A percentile compares a stretch with the other conserved stretches of the same genome.
Conservation (phyloP, 495 filamentous ascomycete genomes). For the Sphaerosporella brunnea region DNA sequence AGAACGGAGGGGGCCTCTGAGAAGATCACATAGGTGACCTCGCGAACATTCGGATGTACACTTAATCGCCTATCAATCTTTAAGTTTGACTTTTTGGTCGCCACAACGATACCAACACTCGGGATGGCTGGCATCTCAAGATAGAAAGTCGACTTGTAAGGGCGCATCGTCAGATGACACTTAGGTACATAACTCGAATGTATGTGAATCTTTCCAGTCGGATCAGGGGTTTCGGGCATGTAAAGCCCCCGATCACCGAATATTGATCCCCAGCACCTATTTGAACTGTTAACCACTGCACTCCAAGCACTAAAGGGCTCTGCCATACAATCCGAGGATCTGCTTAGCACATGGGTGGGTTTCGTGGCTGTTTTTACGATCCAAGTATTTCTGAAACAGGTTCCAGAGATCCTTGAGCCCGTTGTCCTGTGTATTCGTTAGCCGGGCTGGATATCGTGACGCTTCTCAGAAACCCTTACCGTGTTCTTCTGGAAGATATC, state of each 20-base stretch:
- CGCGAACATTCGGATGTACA: no score
- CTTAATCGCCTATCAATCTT: not conserved
- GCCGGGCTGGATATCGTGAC: not conserved
- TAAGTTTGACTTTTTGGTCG: not conserved
- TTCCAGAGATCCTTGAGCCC: not conserved
- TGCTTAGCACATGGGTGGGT: not conserved
- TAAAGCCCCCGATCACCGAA: not conserved
- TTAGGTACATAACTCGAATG: no score
- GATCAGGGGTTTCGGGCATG: not conserved
- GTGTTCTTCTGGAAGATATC: not conserved
- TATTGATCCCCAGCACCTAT: constrained; percentile 1
- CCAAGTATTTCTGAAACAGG: not conserved
- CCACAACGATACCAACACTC: not conserved
- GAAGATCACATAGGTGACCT: not conserved
- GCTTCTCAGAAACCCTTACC: not conserved
- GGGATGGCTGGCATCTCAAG: not conserved
- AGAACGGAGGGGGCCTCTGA: not conserved
- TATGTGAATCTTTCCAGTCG: not conserved
- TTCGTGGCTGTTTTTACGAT: not conserved
- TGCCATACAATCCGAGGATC: not conserved
- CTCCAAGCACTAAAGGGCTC: not conserved
- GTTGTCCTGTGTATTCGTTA: not conserved
- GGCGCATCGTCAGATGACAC: no score
- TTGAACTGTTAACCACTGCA: not conserved
- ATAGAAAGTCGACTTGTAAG: not conserved